phyloP scores from a whole-genome alignment of 2,329 filamentous ascomycete genomes.

The Drechmeria coniospora region DNA sequence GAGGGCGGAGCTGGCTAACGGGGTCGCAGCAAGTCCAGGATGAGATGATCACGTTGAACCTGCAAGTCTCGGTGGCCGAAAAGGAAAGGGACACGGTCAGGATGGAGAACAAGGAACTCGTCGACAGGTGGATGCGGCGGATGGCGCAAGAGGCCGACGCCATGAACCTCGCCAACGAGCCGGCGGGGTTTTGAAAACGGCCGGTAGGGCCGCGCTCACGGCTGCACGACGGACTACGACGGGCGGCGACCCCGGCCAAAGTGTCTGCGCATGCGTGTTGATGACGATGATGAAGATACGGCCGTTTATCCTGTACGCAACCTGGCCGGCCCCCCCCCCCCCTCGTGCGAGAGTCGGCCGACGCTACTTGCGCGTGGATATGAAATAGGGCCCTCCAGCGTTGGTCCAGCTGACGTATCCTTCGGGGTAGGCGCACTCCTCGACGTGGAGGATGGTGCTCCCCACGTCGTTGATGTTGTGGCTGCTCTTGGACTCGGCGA shows the following conservation, averaged over 20 bases:
- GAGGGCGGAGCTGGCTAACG: slow-evolving; percentile 5
- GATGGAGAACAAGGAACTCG: slow-evolving; percentile 74
- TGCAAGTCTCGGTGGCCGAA: slow-evolving; percentile 79
- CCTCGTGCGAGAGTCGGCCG: no score
- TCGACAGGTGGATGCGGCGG: slow-evolving; percentile 80
- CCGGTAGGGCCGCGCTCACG: no score
- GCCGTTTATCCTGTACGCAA: no score
- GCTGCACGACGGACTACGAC: no score
- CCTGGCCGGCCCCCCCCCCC: no score
- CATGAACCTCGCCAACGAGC: slow-evolving; percentile 59
- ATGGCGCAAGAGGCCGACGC: slow-evolving; percentile 76
- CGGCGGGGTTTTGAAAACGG: slow-evolving; percentile 16
- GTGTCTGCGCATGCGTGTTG: no score
- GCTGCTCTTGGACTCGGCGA: slow-evolving; percentile 61
- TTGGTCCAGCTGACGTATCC: slow-evolving; percentile 87
- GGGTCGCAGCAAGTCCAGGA: slow-evolving; percentile 61
- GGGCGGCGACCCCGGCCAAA: no score
- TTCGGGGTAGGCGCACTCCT: slow-evolving; percentile 44
- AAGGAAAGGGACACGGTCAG: slow-evolving; percentile 57
- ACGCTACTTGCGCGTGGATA: slow-evolving; percentile 63
- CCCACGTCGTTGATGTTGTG: slow-evolving; percentile 67
- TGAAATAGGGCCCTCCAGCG: slow-evolving; percentile 69
- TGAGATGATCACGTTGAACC: slow-evolving; percentile 73
- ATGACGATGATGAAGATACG: no score
- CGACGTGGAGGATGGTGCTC: slow-evolving; percentile 65